Conservation (phyloP, 441 rosid genomes). For the Francoa sonchifolia region DNA sequence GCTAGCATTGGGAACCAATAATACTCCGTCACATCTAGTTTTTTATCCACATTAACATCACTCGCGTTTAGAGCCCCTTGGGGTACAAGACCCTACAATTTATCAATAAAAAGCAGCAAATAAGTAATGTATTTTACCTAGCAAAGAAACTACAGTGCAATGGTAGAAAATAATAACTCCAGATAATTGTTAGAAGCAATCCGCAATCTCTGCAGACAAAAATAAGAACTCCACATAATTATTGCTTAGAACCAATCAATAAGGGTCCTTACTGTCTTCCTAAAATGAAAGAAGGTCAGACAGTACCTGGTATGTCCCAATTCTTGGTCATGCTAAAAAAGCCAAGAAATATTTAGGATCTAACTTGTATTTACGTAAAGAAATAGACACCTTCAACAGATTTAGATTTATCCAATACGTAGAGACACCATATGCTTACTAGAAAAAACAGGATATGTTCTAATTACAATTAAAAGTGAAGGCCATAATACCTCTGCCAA, state of each 20-base stretch:
- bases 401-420: too few relatives aligned
- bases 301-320: too few relatives aligned
- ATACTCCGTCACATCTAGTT: constrained; percentile 87
- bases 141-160: constrained; percentile 7
- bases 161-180: constrained; percentile 13
- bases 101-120: constrained; percentile 9
- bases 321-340: too few relatives aligned
- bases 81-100: constrained; percentile 80
- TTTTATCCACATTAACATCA: constrained; percentile 38
- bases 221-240: too few relatives aligned
- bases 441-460: too few relatives aligned
- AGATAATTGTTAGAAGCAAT: too few relatives aligned
- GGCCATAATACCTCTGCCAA: constrained; percentile 76
- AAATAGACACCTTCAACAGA: not conserved
- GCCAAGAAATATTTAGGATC: too few relatives aligned
- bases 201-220: too few relatives aligned
- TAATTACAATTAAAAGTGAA: constrained; percentile 4
- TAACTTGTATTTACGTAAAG: too few relatives aligned
- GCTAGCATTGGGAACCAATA: constrained; percentile 99
- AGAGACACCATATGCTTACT: too few relatives aligned
- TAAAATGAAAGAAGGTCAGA: too few relatives aligned
- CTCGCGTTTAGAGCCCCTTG: constrained; percentile 88
- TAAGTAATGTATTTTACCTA: constrained; percentile 2
- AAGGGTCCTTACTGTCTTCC: too few relatives aligned
- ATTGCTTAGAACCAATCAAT: constrained; percentile 8